Percentiles rank a stretch among this genome's conserved stretches.
These are phyloP conservation scores for Monosporozyma solicola DNA, from an alignment of 805 yeast genomes.

Conservation along the genomic window DNA sequence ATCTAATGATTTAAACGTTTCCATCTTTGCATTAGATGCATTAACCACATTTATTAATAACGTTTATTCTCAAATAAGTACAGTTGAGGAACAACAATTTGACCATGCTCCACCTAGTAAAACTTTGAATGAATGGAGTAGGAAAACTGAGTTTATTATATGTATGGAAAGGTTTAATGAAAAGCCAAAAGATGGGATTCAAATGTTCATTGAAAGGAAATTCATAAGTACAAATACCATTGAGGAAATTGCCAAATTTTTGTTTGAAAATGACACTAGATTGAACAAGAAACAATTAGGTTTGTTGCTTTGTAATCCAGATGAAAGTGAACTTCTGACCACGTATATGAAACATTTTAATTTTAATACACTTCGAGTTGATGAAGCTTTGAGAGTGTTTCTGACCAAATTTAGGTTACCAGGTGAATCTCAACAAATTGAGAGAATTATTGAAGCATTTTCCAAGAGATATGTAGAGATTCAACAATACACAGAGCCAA, in stretches of 20 bases:
- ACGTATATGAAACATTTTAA: slow-evolving; percentile 65
- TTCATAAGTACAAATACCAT: slow-evolving; percentile 47
- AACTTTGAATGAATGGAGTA: slow-evolving; percentile 28
- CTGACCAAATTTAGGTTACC: slow-evolving; percentile 83
- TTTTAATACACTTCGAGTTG: slow-evolving; percentile 71
- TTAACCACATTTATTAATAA: slow-evolving; percentile 59
- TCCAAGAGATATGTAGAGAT: slow-evolving; percentile 70
- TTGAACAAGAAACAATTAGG: slow-evolving; percentile 84
- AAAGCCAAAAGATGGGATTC: slow-evolving; percentile 68
- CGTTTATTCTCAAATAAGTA: slow-evolving; percentile 39
- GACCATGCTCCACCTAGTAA: slow-evolving; percentile 17
- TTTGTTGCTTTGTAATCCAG: slow-evolving; percentile 71
- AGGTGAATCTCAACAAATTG: slow-evolving; percentile 96
- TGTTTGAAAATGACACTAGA: slow-evolving; percentile 69
- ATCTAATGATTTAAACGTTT: slow-evolving; percentile 79
- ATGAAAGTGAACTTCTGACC: slow-evolving; percentile 48
- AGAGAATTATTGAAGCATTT: slow-evolving; percentile 79
- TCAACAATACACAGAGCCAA: slow-evolving; percentile 32
- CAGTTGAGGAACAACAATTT: slow-evolving; percentile 15
- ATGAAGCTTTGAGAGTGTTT: slow-evolving; percentile 80
- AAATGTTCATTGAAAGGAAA: slow-evolving; percentile 49
- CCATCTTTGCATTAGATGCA: slow-evolving; percentile 90
- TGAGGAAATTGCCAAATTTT: slow-evolving; percentile 62
- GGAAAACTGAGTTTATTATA: slow-evolving; percentile 65
- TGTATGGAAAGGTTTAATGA: slow-evolving; percentile 71